Evolutionary conservation across 2,329 filamentous ascomycete genomes (phyloP).

Genomic region (Cercospora nicotianae): DNA sequence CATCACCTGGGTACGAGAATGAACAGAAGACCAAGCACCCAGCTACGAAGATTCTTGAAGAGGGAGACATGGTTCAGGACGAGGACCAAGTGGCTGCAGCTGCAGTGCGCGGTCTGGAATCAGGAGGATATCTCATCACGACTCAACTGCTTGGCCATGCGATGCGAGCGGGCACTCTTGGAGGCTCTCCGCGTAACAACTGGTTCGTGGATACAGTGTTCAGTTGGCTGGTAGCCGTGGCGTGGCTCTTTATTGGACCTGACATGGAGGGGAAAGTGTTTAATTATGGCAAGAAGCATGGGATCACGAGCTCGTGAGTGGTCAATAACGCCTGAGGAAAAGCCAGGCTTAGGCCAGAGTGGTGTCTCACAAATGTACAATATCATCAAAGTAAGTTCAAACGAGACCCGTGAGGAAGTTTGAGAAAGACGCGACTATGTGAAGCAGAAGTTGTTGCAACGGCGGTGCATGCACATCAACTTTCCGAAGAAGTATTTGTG

Average conservation of each 20-base stretch:
- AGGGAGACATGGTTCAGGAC: slow-evolving; percentile 75
- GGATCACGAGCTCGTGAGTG: slow-evolving; percentile 26
- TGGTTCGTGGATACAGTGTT: slow-evolving; percentile 56
- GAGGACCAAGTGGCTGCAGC: slow-evolving; percentile 73
- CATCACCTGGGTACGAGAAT: slow-evolving; percentile 68
- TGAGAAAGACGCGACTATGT: no score
- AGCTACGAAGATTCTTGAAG: slow-evolving; percentile 76
- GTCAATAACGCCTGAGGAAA: not conserved
- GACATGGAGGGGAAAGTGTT: slow-evolving; percentile 59
- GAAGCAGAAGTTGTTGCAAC: no score
- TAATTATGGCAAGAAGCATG: slow-evolving; percentile 59
- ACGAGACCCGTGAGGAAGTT: no score
- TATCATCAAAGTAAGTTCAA: not conserved
- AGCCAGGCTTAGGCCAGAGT: no score
- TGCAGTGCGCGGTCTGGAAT: slow-evolving; percentile 73
- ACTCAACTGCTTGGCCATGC: slow-evolving; percentile 70
- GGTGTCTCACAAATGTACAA: no score
- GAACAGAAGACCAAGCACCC: slow-evolving; percentile 80
- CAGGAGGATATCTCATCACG: slow-evolving; percentile 75
- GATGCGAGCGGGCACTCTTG: slow-evolving; percentile 63
- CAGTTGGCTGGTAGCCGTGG: slow-evolving; percentile 54
- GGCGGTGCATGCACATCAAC: not conserved
- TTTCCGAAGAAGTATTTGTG: not conserved
- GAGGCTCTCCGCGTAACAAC: slow-evolving; percentile 55
- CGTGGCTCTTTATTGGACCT: slow-evolving; percentile 58